Conservation (phyloP, 1,139 yeast genomes). For the Lodderomyces margitis region DNA sequence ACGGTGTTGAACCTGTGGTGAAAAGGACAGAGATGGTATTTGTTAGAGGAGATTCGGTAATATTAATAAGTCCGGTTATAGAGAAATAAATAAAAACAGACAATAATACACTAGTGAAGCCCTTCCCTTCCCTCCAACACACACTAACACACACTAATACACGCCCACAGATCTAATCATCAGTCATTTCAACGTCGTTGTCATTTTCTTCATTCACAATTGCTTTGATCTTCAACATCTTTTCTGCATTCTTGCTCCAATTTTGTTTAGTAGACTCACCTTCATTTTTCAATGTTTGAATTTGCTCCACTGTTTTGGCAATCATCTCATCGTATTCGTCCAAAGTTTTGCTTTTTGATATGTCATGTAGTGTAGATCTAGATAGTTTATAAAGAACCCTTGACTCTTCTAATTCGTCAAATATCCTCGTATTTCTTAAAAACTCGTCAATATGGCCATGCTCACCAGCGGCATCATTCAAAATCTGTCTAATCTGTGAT, state of each 20-base stretch:
- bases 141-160: too few relatives aligned
- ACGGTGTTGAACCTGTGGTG: slow-evolving; percentile 32
- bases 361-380: slow-evolving; percentile 17
- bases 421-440: slow-evolving; percentile 7
- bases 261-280: slow-evolving; percentile 32
- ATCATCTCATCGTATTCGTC: slow-evolving; percentile 37
- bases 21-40: slow-evolving; percentile 86
- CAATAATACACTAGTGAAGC: too few relatives aligned
- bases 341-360: slow-evolving; percentile 18
- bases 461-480: slow-evolving; percentile 19
- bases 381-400: slow-evolving; percentile 13
- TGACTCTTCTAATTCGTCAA: slow-evolving; percentile 20
- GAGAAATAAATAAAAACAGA: neutral
- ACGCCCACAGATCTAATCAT: slow-evolving; percentile 2
- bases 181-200: slow-evolving; percentile 17
- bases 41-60: slow-evolving; percentile 94
- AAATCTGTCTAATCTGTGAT: slow-evolving; percentile 20
- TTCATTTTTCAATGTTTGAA: slow-evolving; percentile 28
- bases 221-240: slow-evolving; percentile 27
- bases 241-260: slow-evolving; percentile 37
- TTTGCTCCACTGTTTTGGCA: slow-evolving; percentile 23
- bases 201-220: slow-evolving; percentile 17
- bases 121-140: too few relatives aligned
- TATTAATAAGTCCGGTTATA: slow-evolving; percentile 57
- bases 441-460: slow-evolving; percentile 7